Evolutionary conservation across 192 early-diverging fungal species (phyloP).

Genomic region (Coemansia sp.): DNA sequence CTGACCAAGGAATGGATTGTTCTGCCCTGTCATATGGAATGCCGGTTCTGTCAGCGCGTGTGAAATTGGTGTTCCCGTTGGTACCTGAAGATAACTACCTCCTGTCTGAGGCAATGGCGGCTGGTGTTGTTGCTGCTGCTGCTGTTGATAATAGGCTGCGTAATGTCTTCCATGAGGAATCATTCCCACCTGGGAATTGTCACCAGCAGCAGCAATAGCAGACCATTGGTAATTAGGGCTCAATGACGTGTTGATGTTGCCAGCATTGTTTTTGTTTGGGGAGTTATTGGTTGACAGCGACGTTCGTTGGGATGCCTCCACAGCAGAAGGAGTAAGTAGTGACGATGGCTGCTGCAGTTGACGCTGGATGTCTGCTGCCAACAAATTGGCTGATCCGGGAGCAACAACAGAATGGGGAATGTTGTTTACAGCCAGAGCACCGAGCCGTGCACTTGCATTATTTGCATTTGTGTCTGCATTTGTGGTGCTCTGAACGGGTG

Average conservation of each 20-base stretch:
- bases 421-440: neutral
- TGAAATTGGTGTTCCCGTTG: slow-evolving; percentile 35
- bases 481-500: neutral
- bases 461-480: too few species aligned
- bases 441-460: neutral
- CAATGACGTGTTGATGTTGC: slow-evolving; percentile 17
- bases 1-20: slow-evolving; percentile 6
- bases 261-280: slow-evolving; percentile 3
- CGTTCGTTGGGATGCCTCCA: slow-evolving; percentile 15
- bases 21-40: neutral
- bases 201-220: neutral
- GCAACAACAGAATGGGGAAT: slow-evolving; percentile 8
- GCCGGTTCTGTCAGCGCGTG: slow-evolving; percentile 41
- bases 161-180: slow-evolving; percentile 1
- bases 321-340: slow-evolving; percentile 15
- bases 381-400: neutral
- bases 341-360: slow-evolving; percentile 17
- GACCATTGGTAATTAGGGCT: slow-evolving; percentile 1
- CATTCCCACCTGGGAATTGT: slow-evolving; percentile 3
- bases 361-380: slow-evolving; percentile 1
- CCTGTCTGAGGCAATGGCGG: neutral
- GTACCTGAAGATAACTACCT: slow-evolving; percentile 24
- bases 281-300: slow-evolving; percentile 30
- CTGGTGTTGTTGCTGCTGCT: slow-evolving; percentile 19
- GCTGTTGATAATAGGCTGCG: slow-evolving; percentile 8